Percentiles rank a stretch among this genome's conserved stretches.
Evolutionary conservation across 768 basidiomycete species (phyloP).

Genomic region (Collybiopsis confluens): DNA sequence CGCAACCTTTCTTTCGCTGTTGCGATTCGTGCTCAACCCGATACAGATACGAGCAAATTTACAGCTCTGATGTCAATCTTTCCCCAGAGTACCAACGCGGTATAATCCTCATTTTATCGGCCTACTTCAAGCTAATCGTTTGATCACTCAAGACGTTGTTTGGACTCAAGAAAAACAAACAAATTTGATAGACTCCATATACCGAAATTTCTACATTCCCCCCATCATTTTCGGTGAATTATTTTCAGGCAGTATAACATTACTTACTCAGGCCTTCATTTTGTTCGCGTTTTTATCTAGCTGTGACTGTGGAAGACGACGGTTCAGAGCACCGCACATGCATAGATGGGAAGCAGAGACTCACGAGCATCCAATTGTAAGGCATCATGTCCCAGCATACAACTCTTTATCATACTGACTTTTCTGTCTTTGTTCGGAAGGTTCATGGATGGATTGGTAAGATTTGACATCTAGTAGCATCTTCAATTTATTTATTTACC

Average conservation of each 20-base stretch:
- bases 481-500: slow-evolving; percentile 2
- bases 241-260: neutral
- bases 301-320: slow-evolving; percentile 50
- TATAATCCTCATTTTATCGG: slow-evolving; percentile 15
- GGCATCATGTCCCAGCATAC: slow-evolving; percentile 20
- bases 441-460: slow-evolving; percentile 67
- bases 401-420: neutral
- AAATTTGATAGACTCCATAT: slow-evolving; percentile 71
- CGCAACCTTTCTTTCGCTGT: slow-evolving; percentile 31
- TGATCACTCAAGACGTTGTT: slow-evolving; percentile 49
- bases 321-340: slow-evolving; percentile 65
- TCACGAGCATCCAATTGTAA: slow-evolving; percentile 71
- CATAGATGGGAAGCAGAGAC: slow-evolving; percentile 78
- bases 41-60: slow-evolving; percentile 53
- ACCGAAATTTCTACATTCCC: slow-evolving; percentile 75
- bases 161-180: slow-evolving; percentile 77
- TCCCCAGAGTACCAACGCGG: slow-evolving; percentile 81
- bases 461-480: slow-evolving; percentile 19
- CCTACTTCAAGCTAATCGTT: slow-evolving; percentile 17
- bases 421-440: slow-evolving; percentile 24
- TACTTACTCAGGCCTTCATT: neutral
- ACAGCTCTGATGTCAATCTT: slow-evolving; percentile 58
- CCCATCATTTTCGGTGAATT: slow-evolving; percentile 66
- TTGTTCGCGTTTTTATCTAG: slow-evolving; percentile 25
- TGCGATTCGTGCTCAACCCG: neutral